Conservation (phyloP, 441 rosid species). For the Eutrema salsugineum region DNA sequence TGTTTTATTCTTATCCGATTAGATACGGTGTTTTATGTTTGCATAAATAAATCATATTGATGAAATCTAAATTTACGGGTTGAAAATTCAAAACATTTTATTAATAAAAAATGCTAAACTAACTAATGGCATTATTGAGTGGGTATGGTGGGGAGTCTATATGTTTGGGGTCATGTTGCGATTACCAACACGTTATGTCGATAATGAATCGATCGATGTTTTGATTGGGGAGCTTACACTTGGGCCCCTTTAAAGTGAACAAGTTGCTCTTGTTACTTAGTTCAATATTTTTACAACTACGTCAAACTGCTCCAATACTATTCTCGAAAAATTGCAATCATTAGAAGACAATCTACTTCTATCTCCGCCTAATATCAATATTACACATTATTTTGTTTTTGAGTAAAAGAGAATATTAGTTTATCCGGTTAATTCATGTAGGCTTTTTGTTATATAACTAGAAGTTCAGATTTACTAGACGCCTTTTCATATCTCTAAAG, state of each 20-base stretch:
- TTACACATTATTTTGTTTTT: background rate
- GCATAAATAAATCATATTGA: background rate
- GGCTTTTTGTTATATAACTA: background rate
- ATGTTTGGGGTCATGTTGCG: slow-evolving; percentile 10
- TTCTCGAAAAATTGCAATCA: slow-evolving; percentile 9
- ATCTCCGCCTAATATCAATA: background rate
- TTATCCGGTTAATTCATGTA: background rate
- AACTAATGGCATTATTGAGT: slow-evolving; percentile 10
- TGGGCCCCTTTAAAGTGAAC: slow-evolving; percentile 17
- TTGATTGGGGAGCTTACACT: background rate
- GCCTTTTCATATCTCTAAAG: background rate
- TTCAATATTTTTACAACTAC: slow-evolving; percentile 3
- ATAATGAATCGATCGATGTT: background rate
- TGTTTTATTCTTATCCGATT: background rate
- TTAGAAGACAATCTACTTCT: background rate
- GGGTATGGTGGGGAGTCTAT: slow-evolving; percentile 23
- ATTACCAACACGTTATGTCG: slow-evolving; percentile 13
- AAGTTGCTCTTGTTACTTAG: slow-evolving; percentile 21
- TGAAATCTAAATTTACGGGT: background rate
- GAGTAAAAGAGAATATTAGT: background rate
- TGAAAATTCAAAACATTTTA: slow-evolving; percentile 9
- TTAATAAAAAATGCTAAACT: background rate
- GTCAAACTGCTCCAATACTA: background rate
- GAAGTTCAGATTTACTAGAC: background rate
- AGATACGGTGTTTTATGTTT: background rate